Conservation (phyloP, 2,329 filamentous ascomycete genomes). For the Ophiostoma sp. region DNA sequence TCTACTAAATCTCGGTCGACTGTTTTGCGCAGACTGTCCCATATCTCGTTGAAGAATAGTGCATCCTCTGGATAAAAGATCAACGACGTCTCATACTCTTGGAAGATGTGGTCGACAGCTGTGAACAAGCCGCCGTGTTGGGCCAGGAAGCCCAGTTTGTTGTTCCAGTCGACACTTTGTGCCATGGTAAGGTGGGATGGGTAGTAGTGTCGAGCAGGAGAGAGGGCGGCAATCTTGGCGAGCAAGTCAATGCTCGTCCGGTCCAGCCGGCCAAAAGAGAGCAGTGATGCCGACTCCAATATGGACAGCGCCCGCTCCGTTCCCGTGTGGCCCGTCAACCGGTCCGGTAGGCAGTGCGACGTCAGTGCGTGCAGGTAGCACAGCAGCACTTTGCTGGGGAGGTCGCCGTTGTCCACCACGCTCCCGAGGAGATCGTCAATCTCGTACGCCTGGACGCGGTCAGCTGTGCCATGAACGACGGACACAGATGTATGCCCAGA, state of each 20-base stretch:
- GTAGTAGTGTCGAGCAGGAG: slow-evolving; percentile 48
- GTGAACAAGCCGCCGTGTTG: slow-evolving; percentile 48
- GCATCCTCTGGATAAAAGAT: slow-evolving; percentile 36
- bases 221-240: slow-evolving; percentile 41
- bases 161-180: slow-evolving; percentile 49
- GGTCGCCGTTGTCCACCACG: slow-evolving; percentile 50
- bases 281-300: slow-evolving; percentile 49
- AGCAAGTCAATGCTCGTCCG: slow-evolving; percentile 41
- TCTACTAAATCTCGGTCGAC: slow-evolving; percentile 8
- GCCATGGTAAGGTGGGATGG: slow-evolving; percentile 44
- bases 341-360: slow-evolving; percentile 52
- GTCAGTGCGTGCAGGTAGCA: slow-evolving; percentile 57
- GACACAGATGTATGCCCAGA: slow-evolving; percentile 40
- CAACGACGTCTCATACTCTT: slow-evolving; percentile 35
- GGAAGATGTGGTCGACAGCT: slow-evolving; percentile 40
- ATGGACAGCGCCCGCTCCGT: slow-evolving; percentile 55
- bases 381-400: slow-evolving; percentile 54
- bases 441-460: slow-evolving; percentile 44
- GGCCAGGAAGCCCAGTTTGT: slow-evolving; percentile 41
- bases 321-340: slow-evolving; percentile 50
- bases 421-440: slow-evolving; percentile 53
- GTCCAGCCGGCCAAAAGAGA: slow-evolving; percentile 48
- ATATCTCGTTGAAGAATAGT: slow-evolving; percentile 13
- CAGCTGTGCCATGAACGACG: slow-evolving; percentile 34
- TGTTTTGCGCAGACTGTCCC: background rate